Evolutionary conservation across 2,329 filamentous ascomycete species (phyloP).

Genomic region (Dactylonectria macrodidyma): DNA sequence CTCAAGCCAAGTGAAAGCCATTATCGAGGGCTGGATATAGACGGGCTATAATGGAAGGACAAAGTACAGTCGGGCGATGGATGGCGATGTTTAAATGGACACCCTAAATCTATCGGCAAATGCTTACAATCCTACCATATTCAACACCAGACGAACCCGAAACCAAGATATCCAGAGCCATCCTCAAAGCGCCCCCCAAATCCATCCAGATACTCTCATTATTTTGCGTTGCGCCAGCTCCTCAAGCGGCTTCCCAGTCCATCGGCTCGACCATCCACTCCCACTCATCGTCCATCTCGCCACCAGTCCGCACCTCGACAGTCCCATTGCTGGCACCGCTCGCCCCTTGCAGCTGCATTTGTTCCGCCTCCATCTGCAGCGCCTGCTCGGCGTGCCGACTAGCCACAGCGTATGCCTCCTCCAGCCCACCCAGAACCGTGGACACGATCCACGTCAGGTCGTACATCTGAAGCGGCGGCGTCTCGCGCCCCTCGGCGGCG

Average conservation of each 20-base stretch:
- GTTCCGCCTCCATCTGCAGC: constrained; percentile 57
- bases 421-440: constrained; percentile 71
- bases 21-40: too few species aligned
- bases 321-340: background rate
- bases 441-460: constrained; percentile 73
- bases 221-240: too few species aligned
- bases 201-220: too few species aligned
- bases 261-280: constrained; percentile 59
- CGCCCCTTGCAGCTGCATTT: background rate
- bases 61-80: too few species aligned
- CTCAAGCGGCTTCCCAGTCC: constrained; percentile 54
- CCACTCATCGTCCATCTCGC: constrained; percentile 49
- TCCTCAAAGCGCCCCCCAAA: too few species aligned
- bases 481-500: constrained; percentile 64
- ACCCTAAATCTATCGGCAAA: too few species aligned
- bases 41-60: too few species aligned
- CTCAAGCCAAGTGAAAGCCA: too few species aligned
- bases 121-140: too few species aligned
- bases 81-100: too few species aligned
- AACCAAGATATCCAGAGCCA: too few species aligned
- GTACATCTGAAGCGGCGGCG: constrained; percentile 68
- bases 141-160: too few species aligned
- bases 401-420: constrained; percentile 69
- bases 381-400: constrained; percentile 58
- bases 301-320: constrained; percentile 30